These are phyloP conservation scores for Calocybe indica DNA, from an alignment of 768 basidiomycete genomes.

Conservation along the genomic window DNA sequence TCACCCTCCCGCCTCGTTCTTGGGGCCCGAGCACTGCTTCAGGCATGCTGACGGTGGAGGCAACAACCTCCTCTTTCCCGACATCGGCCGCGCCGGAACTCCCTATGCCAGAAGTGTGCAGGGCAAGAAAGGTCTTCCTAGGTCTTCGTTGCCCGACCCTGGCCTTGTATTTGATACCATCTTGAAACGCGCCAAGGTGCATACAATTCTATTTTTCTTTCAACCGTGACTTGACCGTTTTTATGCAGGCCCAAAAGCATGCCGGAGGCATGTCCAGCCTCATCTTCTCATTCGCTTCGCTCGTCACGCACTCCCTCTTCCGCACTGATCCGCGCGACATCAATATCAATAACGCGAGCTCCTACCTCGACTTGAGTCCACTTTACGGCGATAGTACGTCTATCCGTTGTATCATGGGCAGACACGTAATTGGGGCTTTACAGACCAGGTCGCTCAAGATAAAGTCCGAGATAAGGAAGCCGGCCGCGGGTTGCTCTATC, in stretches of 20 bases:
- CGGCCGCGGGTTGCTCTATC: conserved; percentile 46
- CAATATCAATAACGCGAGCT: conserved; percentile 45
- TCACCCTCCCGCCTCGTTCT: conserved; percentile 34
- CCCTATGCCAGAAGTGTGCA: conserved; percentile 52
- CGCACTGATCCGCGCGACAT: conserved; percentile 36
- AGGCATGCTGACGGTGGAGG: conserved; percentile 44
- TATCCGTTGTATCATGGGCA: not conserved
- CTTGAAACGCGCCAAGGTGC: conserved; percentile 33
- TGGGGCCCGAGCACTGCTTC: conserved; percentile 29
- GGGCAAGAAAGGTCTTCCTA: conserved; percentile 31
- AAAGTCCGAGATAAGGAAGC: conserved; percentile 39
- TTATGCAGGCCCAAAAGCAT: conserved; percentile 23
- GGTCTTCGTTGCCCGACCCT: conserved; percentile 45
- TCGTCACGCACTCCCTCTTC: conserved; percentile 59
- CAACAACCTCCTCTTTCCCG: conserved; percentile 39
- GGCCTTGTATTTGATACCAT: conserved; percentile 59
- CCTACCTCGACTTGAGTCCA: conserved; percentile 52
- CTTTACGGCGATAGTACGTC: conserved; percentile 45
- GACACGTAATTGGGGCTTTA: not conserved
- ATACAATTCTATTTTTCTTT: conserved; percentile 23
- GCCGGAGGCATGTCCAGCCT: conserved; percentile 54
- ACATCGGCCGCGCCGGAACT: conserved; percentile 43
- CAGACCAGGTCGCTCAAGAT: conserved; percentile 32
- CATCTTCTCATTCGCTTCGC: conserved; percentile 61
- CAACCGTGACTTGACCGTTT: not conserved